Percentiles rank a stretch among this genome's conserved stretches.
These are phyloP conservation scores for Euphrasia confusa DNA, from an alignment of 257 asterid genomes.

Conservation along the genomic window DNA sequence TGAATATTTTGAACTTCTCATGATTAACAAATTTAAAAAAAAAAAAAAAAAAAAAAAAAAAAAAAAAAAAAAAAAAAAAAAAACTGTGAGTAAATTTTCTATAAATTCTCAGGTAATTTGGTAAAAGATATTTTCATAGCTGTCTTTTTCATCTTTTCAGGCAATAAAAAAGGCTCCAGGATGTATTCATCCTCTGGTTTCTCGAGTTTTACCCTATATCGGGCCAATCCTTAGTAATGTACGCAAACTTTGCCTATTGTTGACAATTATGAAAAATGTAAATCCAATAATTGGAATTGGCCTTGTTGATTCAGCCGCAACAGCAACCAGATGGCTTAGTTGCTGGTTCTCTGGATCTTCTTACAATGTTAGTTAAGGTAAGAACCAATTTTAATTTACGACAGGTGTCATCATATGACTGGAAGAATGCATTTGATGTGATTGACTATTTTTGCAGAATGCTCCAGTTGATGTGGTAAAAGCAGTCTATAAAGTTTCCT, in stretches of 20 bases:
- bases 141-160: slow-evolving; percentile 38
- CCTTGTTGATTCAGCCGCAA: slow-evolving; percentile 55
- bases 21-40: not conserved
- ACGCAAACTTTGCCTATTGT: slow-evolving; percentile 30
- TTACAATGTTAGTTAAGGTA: slow-evolving; percentile 82
- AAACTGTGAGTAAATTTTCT: not conserved
- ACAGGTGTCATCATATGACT: slow-evolving; percentile 19
- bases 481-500: slow-evolving; percentile 67
- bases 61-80: not conserved
- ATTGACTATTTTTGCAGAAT: slow-evolving; percentile 44
- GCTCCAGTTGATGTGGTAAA: slow-evolving; percentile 79
- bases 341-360: slow-evolving; percentile 90
- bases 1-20: slow-evolving; percentile 10
- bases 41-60: not conserved
- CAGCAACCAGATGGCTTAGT: slow-evolving; percentile 91
- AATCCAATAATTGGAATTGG: slow-evolving; percentile 17
- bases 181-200: slow-evolving; percentile 78
- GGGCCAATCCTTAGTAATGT: slow-evolving; percentile 80
- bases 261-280: not conserved
- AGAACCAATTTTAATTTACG: slow-evolving; percentile 15
- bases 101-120: not conserved
- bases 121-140: slow-evolving; percentile 16
- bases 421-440: slow-evolving; percentile 22
- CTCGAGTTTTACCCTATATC: slow-evolving; percentile 78
- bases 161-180: slow-evolving; percentile 92